phyloP scores from a whole-genome alignment of 1,284 basidiomycete species.

The Leccinum pseudoinsigne region DNA sequence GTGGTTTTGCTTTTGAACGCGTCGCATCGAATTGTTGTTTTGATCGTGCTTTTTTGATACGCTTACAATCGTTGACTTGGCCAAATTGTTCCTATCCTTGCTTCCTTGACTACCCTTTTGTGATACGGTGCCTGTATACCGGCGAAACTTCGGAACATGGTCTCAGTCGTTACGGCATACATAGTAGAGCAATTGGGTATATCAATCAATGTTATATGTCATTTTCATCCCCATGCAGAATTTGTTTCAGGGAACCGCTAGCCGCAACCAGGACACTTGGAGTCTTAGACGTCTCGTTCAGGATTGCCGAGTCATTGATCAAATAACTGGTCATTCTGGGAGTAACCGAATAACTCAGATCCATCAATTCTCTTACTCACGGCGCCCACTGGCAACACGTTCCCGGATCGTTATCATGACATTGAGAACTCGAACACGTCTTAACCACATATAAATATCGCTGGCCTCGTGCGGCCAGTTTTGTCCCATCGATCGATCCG shows the following conservation, averaged over 20 bases:
- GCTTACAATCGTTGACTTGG: too few species aligned
- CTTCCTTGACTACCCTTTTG: not conserved
- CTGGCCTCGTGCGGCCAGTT: not conserved
- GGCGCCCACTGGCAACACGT: not conserved
- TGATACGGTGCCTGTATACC: not conserved
- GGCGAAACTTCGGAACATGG: not conserved
- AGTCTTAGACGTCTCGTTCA: too few species aligned
- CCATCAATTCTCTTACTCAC: not conserved
- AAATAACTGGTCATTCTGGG: too few species aligned
- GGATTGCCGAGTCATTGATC: too few species aligned
- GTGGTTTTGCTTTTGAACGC: not conserved
- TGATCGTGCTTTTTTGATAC: not conserved
- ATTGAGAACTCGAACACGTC: not conserved
- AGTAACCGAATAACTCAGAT: not conserved
- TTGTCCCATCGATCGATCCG: not conserved
- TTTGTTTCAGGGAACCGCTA: too few species aligned
- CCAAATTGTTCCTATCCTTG: not conserved
- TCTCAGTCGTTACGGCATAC: not conserved
- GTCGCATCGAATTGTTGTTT: not conserved
- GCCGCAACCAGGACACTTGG: too few species aligned
- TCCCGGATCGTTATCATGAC: constrained; percentile 4
- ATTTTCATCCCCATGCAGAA: too few species aligned
- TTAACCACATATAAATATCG: constrained; percentile 13
- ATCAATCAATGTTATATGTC: too few species aligned
- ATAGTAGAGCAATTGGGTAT: too few species aligned